phyloP scores from a whole-genome alignment of 2,329 filamentous ascomycete species.

The Zalaria obscura region DNA sequence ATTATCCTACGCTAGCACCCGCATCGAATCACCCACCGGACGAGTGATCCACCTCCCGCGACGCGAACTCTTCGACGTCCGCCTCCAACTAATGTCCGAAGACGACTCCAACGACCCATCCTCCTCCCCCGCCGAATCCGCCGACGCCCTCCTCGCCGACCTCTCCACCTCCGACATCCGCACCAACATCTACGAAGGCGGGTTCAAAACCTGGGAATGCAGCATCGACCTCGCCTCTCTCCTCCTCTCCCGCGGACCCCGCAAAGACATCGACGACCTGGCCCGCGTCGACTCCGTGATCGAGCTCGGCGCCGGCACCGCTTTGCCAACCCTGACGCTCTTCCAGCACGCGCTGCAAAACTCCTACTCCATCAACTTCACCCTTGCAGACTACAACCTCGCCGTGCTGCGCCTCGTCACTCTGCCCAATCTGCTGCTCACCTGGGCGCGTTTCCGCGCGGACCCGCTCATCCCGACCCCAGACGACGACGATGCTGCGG shows the following conservation, averaged over 20 bases:
- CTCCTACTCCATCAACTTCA: slow-evolving; percentile 41
- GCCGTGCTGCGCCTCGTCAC: slow-evolving; percentile 66
- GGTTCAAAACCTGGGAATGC: slow-evolving; percentile 85
- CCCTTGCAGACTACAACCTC: slow-evolving; percentile 67
- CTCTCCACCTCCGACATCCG: slow-evolving; percentile 60
- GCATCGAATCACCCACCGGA: slow-evolving; percentile 45
- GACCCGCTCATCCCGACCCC: slow-evolving; percentile 5
- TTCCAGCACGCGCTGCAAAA: slow-evolving; percentile 47
- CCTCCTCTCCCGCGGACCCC: slow-evolving; percentile 31
- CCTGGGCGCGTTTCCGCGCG: slow-evolving; percentile 33
- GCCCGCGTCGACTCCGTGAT: slow-evolving; percentile 34
- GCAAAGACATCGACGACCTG: slow-evolving; percentile 35
- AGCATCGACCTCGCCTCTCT: slow-evolving; percentile 65
- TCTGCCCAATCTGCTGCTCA: slow-evolving; percentile 61
- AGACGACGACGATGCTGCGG: slow-evolving; percentile 2
- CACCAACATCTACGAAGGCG: slow-evolving; percentile 72
- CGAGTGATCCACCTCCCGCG: slow-evolving; percentile 46
- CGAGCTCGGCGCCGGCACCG: slow-evolving; percentile 65
- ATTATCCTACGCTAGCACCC: slow-evolving; percentile 52
- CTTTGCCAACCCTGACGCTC: slow-evolving; percentile 55
- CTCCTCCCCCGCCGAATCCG: slow-evolving; percentile 19
- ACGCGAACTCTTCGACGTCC: slow-evolving; percentile 68
- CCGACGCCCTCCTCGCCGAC: slow-evolving; percentile 41
- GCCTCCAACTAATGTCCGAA: slow-evolving; percentile 67
- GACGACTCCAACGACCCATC: slow-evolving; percentile 19